Base-by-base conservation (phyloP, 768 basidiomycete genomes). In the Cystobasidium onofrii region DNA sequence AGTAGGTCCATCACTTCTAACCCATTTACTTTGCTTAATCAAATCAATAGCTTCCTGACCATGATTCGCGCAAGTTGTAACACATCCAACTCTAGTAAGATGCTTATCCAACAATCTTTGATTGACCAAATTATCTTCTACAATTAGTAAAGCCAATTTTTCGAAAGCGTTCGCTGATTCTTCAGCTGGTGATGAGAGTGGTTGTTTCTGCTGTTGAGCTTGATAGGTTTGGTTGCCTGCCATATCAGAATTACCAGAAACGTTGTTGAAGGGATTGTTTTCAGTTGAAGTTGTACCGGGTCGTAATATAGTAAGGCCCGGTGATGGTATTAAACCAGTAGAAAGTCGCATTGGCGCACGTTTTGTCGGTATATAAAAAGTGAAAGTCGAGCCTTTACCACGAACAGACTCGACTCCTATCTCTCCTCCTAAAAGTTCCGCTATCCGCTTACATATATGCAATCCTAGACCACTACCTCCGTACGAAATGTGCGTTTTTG, bases 41-140 rank as follows among this genome's bases (percentile, higher is more conserved):
- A 62, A 13, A 44, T 55, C 39, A 12, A 75, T 29, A n/a, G 66
- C 70, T 29, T 75, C 74, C 39, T 43, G 39, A 1, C 74, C 74
- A 52, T 75, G 39, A 36, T 72, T 66, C 1, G 74, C 74, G 18
- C 54, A 61, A 18, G 41, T 25, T 2, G 60, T 63, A 15, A 41
- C 27, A 33, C 74, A 70, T 3, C 66, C 67, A 4, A 75, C 27
- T 27, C 66, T 36, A 17, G 34, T 46, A 1, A 75, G 61, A 39
- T 74, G 60, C 33, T 63, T 69, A n/a, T 31, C 41, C 23, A 75
- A 60, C 31, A 75, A 46, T 46, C 70, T 61, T 39, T 72, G 70
- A 36, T 75, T 75, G 33, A 75, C 50, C 12, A 63, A 34, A 50
- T 75, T 75, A 46, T 75, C 74, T 36, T 75, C 74, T 1, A 75